Base-by-base conservation (phyloP, 192 early-diverging fungal species). In the Backusella mclennaniae region DNA sequence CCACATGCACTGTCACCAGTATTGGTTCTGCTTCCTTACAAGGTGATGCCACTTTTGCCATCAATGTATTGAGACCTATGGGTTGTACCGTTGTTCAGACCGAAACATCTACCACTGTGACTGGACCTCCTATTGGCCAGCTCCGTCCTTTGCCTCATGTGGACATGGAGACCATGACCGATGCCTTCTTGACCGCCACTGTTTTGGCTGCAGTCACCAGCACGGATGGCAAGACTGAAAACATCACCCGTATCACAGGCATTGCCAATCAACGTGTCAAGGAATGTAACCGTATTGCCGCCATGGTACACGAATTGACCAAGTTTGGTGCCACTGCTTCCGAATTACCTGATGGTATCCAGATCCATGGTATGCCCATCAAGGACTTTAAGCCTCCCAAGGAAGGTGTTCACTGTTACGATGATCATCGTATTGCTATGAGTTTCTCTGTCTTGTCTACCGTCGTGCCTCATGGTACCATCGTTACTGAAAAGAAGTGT, bases 111-210 rank as follows among this genome's bases (percentile, higher is more conserved):
- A 99, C 98, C 1, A 98, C 95, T 0, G 98, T 99, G 17, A 83
- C 84, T 39, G 98, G 98, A 0, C 98, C 98, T 23, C 81, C 89
- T 31, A 80, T 87, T 21, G 94, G 93, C 14, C 76, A 77, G 53
- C 85, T 99, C 53, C 76, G 73, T 36, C 92, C 96, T 35, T 79
- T 99, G 19, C 80, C 89, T 11, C 76, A 85, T 35, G 92, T 99
- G 73, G 95, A 99, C 80, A 99, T 99, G 98, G 96, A 97, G 85
- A 93, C 94, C 19, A 97, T 99, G 97, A 99, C 98, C 0, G 98
- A 99, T 78, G 98, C 98, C 12, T 99, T 99, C 87, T 86, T 99
- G 77, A 99, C 98, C 0, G 96, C 97, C 0, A 89, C 94, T 0
- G 96, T 93, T 35, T 85, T 99, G 17, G 96, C 97, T 12, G 96